phyloP scores from a whole-genome alignment of 306 rosid genomes.

The Aeschynomene evenia region DNA sequence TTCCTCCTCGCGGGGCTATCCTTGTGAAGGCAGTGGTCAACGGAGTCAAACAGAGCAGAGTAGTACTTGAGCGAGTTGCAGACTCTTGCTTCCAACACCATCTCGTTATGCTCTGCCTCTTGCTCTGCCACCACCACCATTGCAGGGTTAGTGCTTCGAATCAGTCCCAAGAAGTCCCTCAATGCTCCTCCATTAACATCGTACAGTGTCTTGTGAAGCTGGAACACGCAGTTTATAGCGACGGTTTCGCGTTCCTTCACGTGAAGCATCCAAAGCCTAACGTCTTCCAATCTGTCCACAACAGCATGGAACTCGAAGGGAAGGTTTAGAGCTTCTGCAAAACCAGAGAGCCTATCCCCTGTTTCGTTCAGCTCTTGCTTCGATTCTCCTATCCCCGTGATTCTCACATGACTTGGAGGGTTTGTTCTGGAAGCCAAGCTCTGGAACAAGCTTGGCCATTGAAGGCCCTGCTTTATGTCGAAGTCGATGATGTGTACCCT shows the following conservation, averaged over 20 bases:
- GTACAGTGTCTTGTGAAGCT: conserved; percentile 81
- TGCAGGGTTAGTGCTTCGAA: conserved; percentile 80
- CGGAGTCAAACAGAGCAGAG: conserved; percentile 71
- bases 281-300: conserved; percentile 95
- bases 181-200: conserved; percentile 67
- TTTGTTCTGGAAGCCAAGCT: conserved; percentile 75
- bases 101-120: conserved; percentile 77
- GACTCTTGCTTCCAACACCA: conserved; percentile 62
- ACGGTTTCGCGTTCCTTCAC: conserved; percentile 89
- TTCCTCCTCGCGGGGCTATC: conserved; percentile 61
- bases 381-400: conserved; percentile 91
- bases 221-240: conserved; percentile 77
- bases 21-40: conserved; percentile 57
- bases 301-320: conserved; percentile 95
- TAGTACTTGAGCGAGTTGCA: conserved; percentile 67
- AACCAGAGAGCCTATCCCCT: conserved; percentile 83
- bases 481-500: conserved; percentile 95
- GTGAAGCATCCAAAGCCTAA: conserved; percentile 98
- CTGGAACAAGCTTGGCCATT: conserved; percentile 96
- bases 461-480: conserved; percentile 89
- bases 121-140: conserved; percentile 73
- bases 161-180: conserved; percentile 74
- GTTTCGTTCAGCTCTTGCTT: conserved; percentile 91
- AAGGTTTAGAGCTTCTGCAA: conserved; percentile 74
- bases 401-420: conserved; percentile 88